phyloP scores from a whole-genome alignment of 768 basidiomycete species.

The Leucocoprinus leucothites region DNA sequence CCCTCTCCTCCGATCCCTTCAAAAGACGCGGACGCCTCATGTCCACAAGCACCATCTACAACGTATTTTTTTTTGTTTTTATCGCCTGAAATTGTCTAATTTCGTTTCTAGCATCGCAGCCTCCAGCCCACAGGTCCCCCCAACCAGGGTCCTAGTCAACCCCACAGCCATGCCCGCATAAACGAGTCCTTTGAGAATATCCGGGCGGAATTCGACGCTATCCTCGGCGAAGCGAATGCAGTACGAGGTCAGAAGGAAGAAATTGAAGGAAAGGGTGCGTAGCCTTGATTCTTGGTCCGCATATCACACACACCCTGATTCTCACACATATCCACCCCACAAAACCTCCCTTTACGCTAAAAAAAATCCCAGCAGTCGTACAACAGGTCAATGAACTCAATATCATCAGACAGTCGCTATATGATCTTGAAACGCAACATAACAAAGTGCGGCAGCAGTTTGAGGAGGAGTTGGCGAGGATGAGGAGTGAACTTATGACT shows the following conservation, averaged over 20 bases:
- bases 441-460: conserved; percentile 82
- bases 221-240: conserved; percentile 18
- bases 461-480: conserved; percentile 71
- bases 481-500: conserved; percentile 67
- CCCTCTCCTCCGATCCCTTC: not conserved
- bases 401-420: conserved; percentile 84
- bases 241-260: conserved; percentile 83
- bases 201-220: conserved; percentile 15
- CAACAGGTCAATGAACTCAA: conserved; percentile 88
- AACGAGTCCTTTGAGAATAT: conserved; percentile 16
- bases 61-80: not conserved
- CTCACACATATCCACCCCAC: not conserved
- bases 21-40: conserved; percentile 3
- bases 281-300: no score
- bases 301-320: not conserved
- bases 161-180: conserved; percentile 12
- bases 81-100: not conserved
- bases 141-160: conserved; percentile 5
- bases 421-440: conserved; percentile 89
- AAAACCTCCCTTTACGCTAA: no score
- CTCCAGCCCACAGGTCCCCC: conserved; percentile 13
- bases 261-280: conserved; percentile 83
- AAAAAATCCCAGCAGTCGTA: conserved; percentile 43
- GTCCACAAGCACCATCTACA: conserved; percentile 10
- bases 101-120: conserved; percentile 5